Evolutionary conservation across 345 rosid genomes (phyloP), one percentile per base, ranked within the genome.

Genomic region (Laguncularia racemosa): DNA sequence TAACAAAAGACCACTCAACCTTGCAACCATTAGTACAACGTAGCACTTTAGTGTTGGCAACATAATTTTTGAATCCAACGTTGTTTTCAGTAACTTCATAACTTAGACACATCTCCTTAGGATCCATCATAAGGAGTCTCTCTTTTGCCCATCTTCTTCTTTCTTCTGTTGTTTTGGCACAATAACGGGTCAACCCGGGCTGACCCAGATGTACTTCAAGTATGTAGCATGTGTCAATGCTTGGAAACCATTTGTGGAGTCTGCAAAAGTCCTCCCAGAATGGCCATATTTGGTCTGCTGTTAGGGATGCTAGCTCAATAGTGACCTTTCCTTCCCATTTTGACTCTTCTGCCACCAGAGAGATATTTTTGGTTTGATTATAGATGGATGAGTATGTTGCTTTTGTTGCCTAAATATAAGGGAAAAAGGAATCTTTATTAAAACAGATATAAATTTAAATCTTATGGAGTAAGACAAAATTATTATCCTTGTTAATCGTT

Each of bases 1-100:
- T 60, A 4, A 73, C 76, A 50, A 71, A 89, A 52, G 87, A 80
- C 85, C 91, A 89, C 73, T 78, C 86, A 20, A 89, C 69, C 63
- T 21, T 61, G 56, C 83, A 84, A 46, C 78, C 80, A 9, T 20
- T 13, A 17, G 21, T 19, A 14, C 14, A 16, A 2, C 72, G 71
- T 48, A 60, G 48, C 14, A 78, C 82, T 59, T 65, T 72, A 20
- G 72, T 48, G 13, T 82, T 81, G 6, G 84, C 78, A 57, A 65
- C 60, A 51, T 82, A 84, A 12, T 67, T 53, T 23, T 68, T 67
- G 21, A 89, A 74, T 45, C 89, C 91, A 3, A 71, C 19, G 50
- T 73, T 86, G 56, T 74, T 86, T 38, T 86, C 89, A 3, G 58
- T 13, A 14, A 89, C 44, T 79, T 84, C 86, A 18, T 86, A 89